Base-by-base conservation (phyloP, 768 basidiomycete species). In the Lyophyllum shimeji region DNA sequence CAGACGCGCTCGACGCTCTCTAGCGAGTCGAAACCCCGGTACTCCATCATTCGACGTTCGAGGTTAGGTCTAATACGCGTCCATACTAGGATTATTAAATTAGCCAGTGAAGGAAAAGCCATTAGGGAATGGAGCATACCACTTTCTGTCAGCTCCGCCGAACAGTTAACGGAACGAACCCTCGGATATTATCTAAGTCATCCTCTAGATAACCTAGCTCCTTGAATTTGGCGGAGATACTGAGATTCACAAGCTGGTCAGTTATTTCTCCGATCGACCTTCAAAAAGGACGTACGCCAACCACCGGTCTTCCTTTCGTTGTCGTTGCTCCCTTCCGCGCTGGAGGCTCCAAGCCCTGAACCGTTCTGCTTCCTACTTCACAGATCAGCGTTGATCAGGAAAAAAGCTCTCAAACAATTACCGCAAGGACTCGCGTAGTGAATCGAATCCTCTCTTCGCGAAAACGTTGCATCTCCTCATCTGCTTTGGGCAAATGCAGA, bases 101-200 rank as follows among this genome's bases (percentile, higher is more conserved):
- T 17, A 49, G 23, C 23, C n/a, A 18, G 17, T 5, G 45, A 18
- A 4, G 17, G 2, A 5, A 18, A 21, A 23, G 0, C 25, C 29
- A n/a, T 11, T 37, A 12, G 21, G 20, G 12, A 29, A 13, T 20
- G 21, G 33, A 2, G 57, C 63, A 1, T 56, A 73, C 72, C 59
- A 20, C 63, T 64, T 21, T 69, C 67, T 3, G 69, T 71, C 18
- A 73, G 61, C 20, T 57, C 56, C 7, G 53, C 39, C 2, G 46
- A 12, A 27, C 55, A 53, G 21, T 42, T 9, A 4, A 60, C 61
- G 2, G 50, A 46, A 17, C 2, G 31, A n/a, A 13, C 23, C 33
- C 11, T 3, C 7, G 0, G 7, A 64, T 53, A 7, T 15, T 1
- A 1, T 20, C 1, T 3, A 67, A 53, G 27, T 70, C 67, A 8